Evolutionary conservation across 352 stramenopile species (phyloP).

Genomic region (Pythium angustatum): DNA sequence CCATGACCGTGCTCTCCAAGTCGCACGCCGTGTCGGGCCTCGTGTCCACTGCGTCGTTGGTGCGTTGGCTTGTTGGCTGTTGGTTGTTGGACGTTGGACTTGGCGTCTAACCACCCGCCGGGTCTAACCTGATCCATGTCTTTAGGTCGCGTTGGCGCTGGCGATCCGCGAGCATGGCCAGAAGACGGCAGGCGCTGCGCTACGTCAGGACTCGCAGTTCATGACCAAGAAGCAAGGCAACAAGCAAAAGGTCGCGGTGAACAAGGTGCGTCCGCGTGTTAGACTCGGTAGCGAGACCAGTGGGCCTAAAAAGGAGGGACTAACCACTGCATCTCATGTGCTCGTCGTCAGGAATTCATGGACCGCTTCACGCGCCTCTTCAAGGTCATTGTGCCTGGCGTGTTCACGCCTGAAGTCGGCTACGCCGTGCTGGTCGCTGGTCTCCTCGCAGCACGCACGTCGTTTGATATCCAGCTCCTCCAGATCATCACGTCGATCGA

Average conservation of each 20-base stretch:
- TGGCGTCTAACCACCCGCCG: background rate
- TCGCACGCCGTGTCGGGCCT: slow-evolving; percentile 42
- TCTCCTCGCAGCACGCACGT: slow-evolving; percentile 66
- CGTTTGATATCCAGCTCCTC: slow-evolving; percentile 77
- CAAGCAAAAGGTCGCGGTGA: slow-evolving; percentile 67
- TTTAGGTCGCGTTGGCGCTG: slow-evolving; percentile 55
- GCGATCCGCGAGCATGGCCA: slow-evolving; percentile 69
- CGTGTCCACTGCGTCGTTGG: slow-evolving; percentile 46
- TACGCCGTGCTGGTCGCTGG: slow-evolving; percentile 65
- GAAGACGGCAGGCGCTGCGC: slow-evolving; percentile 47
- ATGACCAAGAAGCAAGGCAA: slow-evolving; percentile 76
- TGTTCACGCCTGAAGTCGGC: slow-evolving; percentile 67
- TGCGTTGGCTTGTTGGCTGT: slow-evolving; percentile 25
- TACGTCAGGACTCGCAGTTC: slow-evolving; percentile 61
- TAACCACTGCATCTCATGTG: background rate
- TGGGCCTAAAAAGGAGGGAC: background rate
- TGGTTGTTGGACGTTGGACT: background rate
- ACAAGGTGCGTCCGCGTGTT: slow-evolving; percentile 36
- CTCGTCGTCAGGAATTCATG: slow-evolving; percentile 70
- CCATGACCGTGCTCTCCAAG: slow-evolving; percentile 67
- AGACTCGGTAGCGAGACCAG: too few relatives aligned
- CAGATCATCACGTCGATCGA: slow-evolving; percentile 80
- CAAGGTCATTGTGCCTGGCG: slow-evolving; percentile 66
- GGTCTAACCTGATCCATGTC: background rate
- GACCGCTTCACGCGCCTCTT: slow-evolving; percentile 67